Evolutionary conservation across 1,284 basidiomycete species (phyloP), one percentile per base, ranked within the genome.

Genomic region (Leccinum ambiguum): DNA sequence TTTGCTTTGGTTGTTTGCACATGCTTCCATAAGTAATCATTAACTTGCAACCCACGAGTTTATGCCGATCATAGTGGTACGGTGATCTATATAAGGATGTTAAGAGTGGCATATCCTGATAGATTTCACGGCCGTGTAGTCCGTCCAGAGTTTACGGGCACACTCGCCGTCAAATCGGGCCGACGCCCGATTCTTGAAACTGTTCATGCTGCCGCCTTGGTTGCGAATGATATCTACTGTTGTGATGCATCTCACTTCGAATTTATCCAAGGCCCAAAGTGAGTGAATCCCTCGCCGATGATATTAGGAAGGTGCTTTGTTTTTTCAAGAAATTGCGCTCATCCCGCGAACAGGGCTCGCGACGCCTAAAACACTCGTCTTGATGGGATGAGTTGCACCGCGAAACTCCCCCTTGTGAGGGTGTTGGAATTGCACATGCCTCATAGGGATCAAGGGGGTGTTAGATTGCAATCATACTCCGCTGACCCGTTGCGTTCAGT

Each of bases 381-480:
- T 98, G 1, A 86, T 98, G 92, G 33, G 97, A 99, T 74, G 97
- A 98, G 76, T 84, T 98, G 13, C 92, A 94, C 0, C 83, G 94
- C 43, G 95, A 94, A 3, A 97, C 96, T 0, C 90, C 93, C 4
- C 89, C 94, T 0, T 79, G 82, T 56, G 95, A 97, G 74, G 96
- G 97, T 0, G 79, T 94, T 13, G 97, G 94, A 1, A 90, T 98
- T 59, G 90, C 93, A 0, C 92, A 97, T 76, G 96, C 97, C 0
- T 98, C 64, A 89, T 97, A 69, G 79, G 80, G 57, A 77, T 83
- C 53, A 91, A 91, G 80, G 95, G 59, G 39, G 79, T 67, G 21
- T 63, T 54, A 18, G 4, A 3, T 64, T 41, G 13, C 18, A 57
- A 10, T 30, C 18, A n/a, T 62, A 48, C 26, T 11, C n/a, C 56